phyloP scores from a whole-genome alignment of 106 monocot genomes.

The Hemerocallis citrina region DNA sequence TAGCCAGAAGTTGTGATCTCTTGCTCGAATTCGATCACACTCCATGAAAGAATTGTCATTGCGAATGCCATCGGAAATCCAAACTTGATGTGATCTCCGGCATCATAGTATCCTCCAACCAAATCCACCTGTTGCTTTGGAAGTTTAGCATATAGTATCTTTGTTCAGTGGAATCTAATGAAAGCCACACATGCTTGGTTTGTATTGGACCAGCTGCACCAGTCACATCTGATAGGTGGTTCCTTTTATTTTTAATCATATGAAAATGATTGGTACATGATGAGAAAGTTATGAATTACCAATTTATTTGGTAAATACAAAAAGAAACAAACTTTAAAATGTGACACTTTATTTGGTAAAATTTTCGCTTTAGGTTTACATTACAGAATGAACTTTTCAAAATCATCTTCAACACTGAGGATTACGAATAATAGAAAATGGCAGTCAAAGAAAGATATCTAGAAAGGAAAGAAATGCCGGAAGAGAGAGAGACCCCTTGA shows the following conservation, averaged over 20 bases:
- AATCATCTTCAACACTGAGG: neutral
- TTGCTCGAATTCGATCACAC: constrained; percentile 35
- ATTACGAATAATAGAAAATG: neutral
- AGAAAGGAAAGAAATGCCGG: no score
- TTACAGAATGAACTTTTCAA: neutral
- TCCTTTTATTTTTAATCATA: no score
- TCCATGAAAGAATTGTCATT: constrained; percentile 50
- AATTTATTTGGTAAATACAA: no score
- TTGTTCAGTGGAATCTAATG: neutral
- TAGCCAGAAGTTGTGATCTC: constrained; percentile 20
- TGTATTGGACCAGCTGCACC: neutral
- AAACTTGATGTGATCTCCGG: constrained; percentile 82
- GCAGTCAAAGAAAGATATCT: neutral
- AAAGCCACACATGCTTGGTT: no score
- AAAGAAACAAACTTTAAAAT: no score
- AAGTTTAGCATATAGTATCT: neutral
- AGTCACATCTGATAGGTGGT: neutral
- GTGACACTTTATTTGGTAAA: neutral
- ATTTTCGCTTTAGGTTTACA: no score
- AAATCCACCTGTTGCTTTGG: constrained; percentile 44
- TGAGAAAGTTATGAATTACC: no score
- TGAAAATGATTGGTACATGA: no score
- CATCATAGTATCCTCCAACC: constrained; percentile 65
- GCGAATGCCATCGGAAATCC: constrained; percentile 72
- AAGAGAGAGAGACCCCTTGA: no score